Evolutionary conservation across 257 asterid species (phyloP).

Genomic region (Fraxinus excelsior): DNA sequence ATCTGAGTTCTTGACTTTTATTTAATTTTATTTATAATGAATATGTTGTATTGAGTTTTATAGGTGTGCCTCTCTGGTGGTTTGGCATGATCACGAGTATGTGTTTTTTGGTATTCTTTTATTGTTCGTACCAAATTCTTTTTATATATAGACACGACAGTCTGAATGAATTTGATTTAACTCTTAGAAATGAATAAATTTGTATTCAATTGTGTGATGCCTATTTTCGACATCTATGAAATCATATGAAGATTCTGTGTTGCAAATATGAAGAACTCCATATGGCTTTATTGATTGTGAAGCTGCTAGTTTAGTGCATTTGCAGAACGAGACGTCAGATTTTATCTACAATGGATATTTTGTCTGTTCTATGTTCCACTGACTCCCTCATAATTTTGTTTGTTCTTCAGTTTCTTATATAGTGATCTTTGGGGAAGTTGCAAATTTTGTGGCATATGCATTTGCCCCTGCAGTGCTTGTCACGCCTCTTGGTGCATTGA

Average conservation of each 20-base stretch:
- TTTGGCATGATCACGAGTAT: slow-evolving; percentile 76
- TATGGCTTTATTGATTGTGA: not conserved
- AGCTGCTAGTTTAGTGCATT: not conserved
- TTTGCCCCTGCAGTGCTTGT: slow-evolving; percentile 95
- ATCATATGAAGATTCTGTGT: not conserved
- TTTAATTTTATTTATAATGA: slow-evolving; percentile 9
- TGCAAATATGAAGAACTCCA: slow-evolving; percentile 1
- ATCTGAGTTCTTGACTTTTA: slow-evolving; percentile 2
- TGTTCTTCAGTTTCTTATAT: slow-evolving; percentile 22
- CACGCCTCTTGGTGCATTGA: slow-evolving; percentile 88
- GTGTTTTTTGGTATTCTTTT: slow-evolving; percentile 22
- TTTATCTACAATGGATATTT: not conserved
- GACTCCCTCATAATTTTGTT: slow-evolving; percentile 23
- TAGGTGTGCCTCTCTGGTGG: slow-evolving; percentile 97
- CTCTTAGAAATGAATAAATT: not conserved
- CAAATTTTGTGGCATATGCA: slow-evolving; percentile 87
- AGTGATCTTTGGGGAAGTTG: slow-evolving; percentile 88
- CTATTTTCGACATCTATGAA: not conserved
- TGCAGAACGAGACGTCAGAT: slow-evolving; percentile 13
- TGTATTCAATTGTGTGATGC: not conserved
- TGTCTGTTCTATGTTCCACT: slow-evolving; percentile 17
- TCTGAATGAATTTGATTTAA: not conserved
- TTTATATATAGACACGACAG: slow-evolving; percentile 9
- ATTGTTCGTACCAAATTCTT: not conserved
- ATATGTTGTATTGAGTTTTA: slow-evolving; percentile 14